Base-by-base conservation (phyloP, 345 rosid genomes). In the Pseudoturritis turrita region DNA sequence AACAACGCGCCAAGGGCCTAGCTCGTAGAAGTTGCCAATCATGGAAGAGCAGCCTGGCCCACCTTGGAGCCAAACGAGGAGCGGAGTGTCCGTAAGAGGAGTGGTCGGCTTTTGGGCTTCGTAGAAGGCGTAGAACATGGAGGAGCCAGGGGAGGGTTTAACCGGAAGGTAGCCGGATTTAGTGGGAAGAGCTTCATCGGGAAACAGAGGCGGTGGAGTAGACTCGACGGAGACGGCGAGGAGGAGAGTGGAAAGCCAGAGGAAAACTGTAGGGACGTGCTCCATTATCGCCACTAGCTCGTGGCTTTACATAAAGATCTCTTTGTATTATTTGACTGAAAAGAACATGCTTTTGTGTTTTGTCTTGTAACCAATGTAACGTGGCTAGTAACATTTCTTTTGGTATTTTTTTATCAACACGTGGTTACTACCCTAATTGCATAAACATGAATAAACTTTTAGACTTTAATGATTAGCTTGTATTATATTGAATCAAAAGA, bases 41-140 rank as follows among this genome's bases (percentile, higher is more conserved):
- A 93, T 90, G 80, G 97, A 90, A 68, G 96, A 92, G 80, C 98
- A 92, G 26, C 96, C 96, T 45, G 96, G 98, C 22, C 96, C 96
- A 36, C 96, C 98, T 74, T 88, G 95, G 47, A 90, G 96, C 97
- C 96, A 92, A 45, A 90, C 76, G 26, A 93, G 78, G 45, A 90
- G 83, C 0, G 96, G 98, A 71, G 88, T 86, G 71, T 83, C 68
- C 28, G 83, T 23, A 35, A 77, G 83, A 15, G 85, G 71, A 11
- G 79, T 54, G 10, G 59, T 75, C 46, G 85, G 76, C 46, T 71
- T 68, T 56, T 87, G 93, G 21, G 97, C 90, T 82, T 92, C 96
- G 62, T 92, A 90, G 78, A 75, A 92, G 46, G 90, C 19, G 78
- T 85, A 90, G 83, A 84, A 92, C 36, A 92, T 87, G 80, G 92